These are phyloP conservation scores for Pythium aquatile DNA, from an alignment of 352 stramenopile genomes.

Conservation along the genomic window DNA sequence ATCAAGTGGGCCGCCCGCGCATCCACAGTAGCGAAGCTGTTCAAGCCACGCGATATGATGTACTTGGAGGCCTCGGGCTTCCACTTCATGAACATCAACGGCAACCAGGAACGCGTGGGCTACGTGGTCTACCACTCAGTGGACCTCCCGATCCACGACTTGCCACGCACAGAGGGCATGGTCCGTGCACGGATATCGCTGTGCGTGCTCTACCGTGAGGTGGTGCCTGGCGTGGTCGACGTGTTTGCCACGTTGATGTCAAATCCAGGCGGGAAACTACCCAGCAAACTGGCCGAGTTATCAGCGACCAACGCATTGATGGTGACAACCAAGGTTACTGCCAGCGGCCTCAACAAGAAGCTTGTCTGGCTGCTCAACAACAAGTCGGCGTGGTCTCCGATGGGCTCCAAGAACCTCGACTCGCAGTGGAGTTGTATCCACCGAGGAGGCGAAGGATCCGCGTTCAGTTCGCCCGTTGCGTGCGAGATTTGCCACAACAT, in stretches of 20 bases:
- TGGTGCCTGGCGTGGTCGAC: not conserved
- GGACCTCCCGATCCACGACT: conserved; percentile 22
- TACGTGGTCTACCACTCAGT: conserved; percentile 46
- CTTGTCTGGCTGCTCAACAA: conserved; percentile 9
- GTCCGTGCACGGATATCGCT: not conserved
- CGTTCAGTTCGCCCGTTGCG: not conserved
- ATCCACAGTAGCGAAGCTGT: conserved; percentile 22
- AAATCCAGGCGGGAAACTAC: conserved; percentile 1
- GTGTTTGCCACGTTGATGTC: conserved; percentile 1
- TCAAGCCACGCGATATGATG: conserved; percentile 26
- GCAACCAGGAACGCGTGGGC: conserved; percentile 26
- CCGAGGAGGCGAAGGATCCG: not conserved
- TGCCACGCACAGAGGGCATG: not conserved
- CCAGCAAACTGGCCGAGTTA: not conserved
- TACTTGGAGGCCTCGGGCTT: conserved; percentile 43
- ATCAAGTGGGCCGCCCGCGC: conserved; percentile 44
- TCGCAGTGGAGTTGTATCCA: not conserved
- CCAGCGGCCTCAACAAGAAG: conserved; percentile 13
- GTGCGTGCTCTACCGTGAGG: conserved; percentile 2
- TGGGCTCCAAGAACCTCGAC: not conserved
- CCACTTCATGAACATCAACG: conserved; percentile 28
- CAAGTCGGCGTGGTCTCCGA: not conserved
- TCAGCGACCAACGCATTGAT: conserved; percentile 1
- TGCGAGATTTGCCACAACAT: not conserved
- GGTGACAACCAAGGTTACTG: not conserved